Evolutionary conservation across 2,329 filamentous ascomycete genomes (phyloP), one percentile per base, ranked within the genome.

Genomic region (Colletotrichum sp.): DNA sequence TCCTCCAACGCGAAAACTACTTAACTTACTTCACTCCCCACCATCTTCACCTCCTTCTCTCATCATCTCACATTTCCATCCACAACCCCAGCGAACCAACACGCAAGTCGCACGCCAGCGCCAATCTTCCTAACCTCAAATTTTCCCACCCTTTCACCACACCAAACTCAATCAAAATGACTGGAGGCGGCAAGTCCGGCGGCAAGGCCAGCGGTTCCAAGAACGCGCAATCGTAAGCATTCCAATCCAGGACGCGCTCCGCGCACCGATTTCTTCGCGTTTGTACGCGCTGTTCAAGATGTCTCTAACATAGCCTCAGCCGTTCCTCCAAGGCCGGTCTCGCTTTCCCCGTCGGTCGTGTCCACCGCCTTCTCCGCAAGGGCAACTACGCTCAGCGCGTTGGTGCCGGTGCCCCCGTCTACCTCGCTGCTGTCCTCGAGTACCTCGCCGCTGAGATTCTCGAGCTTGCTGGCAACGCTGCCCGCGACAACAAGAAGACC

Each of bases 401-500:
- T 84, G 96, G 96, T 96, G 96, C 96, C 84, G 96, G 95, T 92
- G 96, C 96, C 81, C 96, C 96, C 80, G 96, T 99, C 84, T 99
- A 99, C 88, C 94, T 99, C 80, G 96, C 96, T 80, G 96, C 96
- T 72, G 97, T 99, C 72, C 95, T 99, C 66, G 97, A 99, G 90
- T 99, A 99, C 87, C 94, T 99, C 77, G 96, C 97, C 82, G 97
- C 97, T 80, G 97, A 99, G 91, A 98, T 99, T 82, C 96, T 99
- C 84, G 97, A 99, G 90, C 90, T 99, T 89, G 97, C 97, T 87
- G 97, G 97, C 83, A 99, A 99, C 88, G 97, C 97, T 83, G 97
- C 97, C 79, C 96, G 97, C 83, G 97, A 99, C 90, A 98, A 99
- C 94, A 99, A 99, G 95, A 99, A 99, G 95, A 99, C 96, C 80